phyloP scores from a whole-genome alignment of 2,329 filamentous ascomycete species.

The Monosporascus sp. region DNA sequence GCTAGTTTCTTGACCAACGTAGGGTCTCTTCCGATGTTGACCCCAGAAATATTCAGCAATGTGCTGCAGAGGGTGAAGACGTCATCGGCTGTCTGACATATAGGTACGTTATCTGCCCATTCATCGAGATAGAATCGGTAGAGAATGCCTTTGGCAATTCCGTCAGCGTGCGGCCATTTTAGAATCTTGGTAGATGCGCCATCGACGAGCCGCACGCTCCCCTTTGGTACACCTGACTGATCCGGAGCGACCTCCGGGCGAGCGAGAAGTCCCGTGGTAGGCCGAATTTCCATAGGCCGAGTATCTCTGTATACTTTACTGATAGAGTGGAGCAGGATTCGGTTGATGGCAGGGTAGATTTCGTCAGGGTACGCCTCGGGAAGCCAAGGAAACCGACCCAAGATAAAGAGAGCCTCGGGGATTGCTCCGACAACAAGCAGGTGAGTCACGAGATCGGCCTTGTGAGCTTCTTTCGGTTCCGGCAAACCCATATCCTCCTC shows the following conservation, averaged over 20 bases:
- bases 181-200: conserved; percentile 61
- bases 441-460: conserved; percentile 76
- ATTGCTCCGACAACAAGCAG: conserved; percentile 87
- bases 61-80: conserved; percentile 82
- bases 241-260: conserved; percentile 47
- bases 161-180: conserved; percentile 82
- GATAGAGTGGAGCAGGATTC: conserved; percentile 77
- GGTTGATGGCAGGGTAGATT: conserved; percentile 69
- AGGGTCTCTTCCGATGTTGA: conserved; percentile 83
- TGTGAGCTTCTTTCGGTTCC: conserved; percentile 75
- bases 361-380: conserved; percentile 80
- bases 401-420: conserved; percentile 86
- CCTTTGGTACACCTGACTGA: conserved; percentile 63
- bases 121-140: conserved; percentile 98
- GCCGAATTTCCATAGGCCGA: conserved; percentile 22
- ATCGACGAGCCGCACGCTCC: conserved; percentile 57
- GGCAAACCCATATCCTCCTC: conserved; percentile 50
- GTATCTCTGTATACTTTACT: conserved; percentile 61
- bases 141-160: conserved; percentile 68
- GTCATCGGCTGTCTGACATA: conserved; percentile 87
- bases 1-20: conserved; percentile 74
- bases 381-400: conserved; percentile 90
- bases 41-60: conserved; percentile 77
- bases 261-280: conserved; percentile 23
- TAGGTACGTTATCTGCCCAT: conserved; percentile 87